These are phyloP conservation scores for Carallia brachiata DNA, from an alignment of 345 rosid genomes.

Conservation along the genomic window DNA sequence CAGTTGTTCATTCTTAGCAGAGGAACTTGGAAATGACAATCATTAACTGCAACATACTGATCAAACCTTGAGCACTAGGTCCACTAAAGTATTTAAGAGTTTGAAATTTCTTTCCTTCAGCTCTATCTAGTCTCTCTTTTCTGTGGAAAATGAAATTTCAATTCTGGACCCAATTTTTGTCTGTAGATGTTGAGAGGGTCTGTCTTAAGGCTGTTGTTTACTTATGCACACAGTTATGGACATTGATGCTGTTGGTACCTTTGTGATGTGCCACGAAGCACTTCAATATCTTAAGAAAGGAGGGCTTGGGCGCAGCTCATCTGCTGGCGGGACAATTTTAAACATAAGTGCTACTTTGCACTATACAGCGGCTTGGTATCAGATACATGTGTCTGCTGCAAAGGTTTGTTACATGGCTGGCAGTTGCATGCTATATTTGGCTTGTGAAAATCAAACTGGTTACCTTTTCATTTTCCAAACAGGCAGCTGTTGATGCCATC, in stretches of 20 bases:
- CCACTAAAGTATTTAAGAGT: not conserved
- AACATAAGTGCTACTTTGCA: conserved; percentile 49
- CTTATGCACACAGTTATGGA: conserved; percentile 23
- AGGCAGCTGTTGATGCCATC: conserved; percentile 58
- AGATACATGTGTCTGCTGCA: conserved; percentile 54
- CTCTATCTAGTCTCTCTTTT: not conserved
- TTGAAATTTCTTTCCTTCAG: not conserved
- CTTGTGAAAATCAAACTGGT: not conserved
- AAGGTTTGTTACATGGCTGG: conserved; percentile 28
- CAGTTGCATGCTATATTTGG: not conserved
- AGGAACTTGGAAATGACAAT: too few species aligned
- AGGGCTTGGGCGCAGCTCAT: conserved; percentile 30
- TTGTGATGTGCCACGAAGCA: conserved; percentile 52
- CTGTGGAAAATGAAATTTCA: not conserved
- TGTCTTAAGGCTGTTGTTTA: not conserved
- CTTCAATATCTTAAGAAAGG: conserved; percentile 44
- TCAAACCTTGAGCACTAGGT: not conserved
- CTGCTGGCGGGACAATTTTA: conserved; percentile 37
- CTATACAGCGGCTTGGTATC: conserved; percentile 50
- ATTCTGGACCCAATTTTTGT: not conserved
- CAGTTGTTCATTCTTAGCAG: not conserved
- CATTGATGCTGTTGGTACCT: conserved; percentile 53
- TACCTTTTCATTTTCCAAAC: conserved; percentile 2
- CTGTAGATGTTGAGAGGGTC: too few species aligned
- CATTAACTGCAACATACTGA: too few species aligned